Conservation (phyloP, 1,284 basidiomycete species). For the Apiotrichum sp. region DNA sequence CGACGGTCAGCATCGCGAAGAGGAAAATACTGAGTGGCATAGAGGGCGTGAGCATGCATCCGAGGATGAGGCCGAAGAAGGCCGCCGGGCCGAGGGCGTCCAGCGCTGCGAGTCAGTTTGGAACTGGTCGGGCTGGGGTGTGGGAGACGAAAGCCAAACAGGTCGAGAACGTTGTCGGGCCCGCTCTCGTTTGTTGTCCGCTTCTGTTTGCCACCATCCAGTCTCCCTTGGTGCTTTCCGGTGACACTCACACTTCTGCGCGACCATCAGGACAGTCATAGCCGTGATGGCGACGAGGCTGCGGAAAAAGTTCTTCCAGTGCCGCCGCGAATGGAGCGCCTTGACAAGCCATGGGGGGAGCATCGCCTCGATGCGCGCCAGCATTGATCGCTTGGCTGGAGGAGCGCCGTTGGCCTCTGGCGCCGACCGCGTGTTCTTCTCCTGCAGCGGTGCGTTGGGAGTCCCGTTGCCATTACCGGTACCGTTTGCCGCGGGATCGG, state of each 20-base stretch:
- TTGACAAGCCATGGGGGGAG: conserved; percentile 26
- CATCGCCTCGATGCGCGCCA: not conserved
- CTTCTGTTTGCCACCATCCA: too few relatives aligned
- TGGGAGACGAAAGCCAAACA: too few relatives aligned
- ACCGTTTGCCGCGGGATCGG: too few relatives aligned
- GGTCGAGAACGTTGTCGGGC: too few relatives aligned
- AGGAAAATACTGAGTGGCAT: conserved; percentile 40
- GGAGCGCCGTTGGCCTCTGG: too few relatives aligned
- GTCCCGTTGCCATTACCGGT: too few relatives aligned
- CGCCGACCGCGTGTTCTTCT: too few relatives aligned
- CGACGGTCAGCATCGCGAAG: conserved; percentile 51
- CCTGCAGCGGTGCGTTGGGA: too few relatives aligned
- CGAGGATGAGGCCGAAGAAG: conserved; percentile 37
- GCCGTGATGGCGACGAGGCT: conserved; percentile 34
- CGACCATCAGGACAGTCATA: conserved; percentile 32
- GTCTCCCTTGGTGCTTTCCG: too few relatives aligned
- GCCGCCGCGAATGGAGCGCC: conserved; percentile 20
- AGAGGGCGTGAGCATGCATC: conserved; percentile 39
- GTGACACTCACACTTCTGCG: not conserved
- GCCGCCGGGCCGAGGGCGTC: not conserved
- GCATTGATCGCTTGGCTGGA: too few relatives aligned
- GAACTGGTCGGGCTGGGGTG: too few relatives aligned
- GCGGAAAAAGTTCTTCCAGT: conserved; percentile 42
- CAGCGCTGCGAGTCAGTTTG: not conserved
- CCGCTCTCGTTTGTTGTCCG: too few relatives aligned